Base-by-base conservation (phyloP, 2,329 filamentous ascomycete genomes). In the Calonectria naviculata region DNA sequence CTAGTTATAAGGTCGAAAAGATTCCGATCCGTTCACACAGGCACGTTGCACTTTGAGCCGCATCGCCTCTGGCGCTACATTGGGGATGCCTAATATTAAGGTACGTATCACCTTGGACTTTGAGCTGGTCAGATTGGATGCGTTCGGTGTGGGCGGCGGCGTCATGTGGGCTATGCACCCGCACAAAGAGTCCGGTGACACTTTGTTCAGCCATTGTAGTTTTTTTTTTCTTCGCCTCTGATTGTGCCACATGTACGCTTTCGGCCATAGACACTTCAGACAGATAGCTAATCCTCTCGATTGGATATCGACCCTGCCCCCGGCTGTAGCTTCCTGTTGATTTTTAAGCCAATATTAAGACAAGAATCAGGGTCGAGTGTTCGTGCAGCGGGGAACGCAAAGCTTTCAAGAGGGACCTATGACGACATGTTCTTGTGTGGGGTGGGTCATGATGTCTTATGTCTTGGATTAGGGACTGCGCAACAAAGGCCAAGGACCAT, bases 131-230 rank as follows among this genome's bases (percentile, higher is more conserved):
- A 56, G 54, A 44, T 52, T 38, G 29, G 26, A 29, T 29, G 41
- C 19, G 44, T 52, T 46, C 54, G 67, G 67, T 44, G 46, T 56
- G 54, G 36, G 44, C 67, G 67, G 67, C 36, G 62, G 67, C 36
- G 62, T 70, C 67, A 70, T 70, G 67, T 66, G 67, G 67, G 36
- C 54, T 44, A 42, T 42, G 44, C 67, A 54, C 44, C 44, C 66
- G 46, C 47, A 38, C 66, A 47, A 65, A 19, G 52, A 52, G 67
- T 70, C 67, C 52, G 44, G 62, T 70, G 67, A 70, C 67, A 46
- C 65, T 62, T 60, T 46, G 26, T 47, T 56, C 49, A 60, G 64
- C 28, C 52, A 10, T 56, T 38, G 34, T 24, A 19, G 13, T 41
- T 44, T 56, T 65, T 64, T 41, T 52, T 28, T 26, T 29, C 38